These are phyloP conservation scores for Auxenochlorella pyrenoidosa DNA, from an alignment of 139 green algal genomes.

Conservation along the genomic window DNA sequence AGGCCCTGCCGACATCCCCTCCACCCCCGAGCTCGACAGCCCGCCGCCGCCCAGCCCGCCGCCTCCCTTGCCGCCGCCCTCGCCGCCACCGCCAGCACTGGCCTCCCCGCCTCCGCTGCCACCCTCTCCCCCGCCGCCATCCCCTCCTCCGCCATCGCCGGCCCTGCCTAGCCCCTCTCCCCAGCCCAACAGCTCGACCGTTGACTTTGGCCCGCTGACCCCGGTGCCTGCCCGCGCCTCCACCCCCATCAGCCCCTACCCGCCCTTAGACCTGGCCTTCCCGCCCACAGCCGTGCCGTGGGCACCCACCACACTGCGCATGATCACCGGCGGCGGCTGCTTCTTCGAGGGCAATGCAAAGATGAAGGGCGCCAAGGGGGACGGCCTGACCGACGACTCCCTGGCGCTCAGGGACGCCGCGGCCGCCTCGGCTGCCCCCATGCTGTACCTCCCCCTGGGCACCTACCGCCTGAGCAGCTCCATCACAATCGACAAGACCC, in stretches of 20 bases:
- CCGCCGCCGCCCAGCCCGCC: not conserved
- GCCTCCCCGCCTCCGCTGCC: not conserved
- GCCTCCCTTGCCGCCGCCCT: not conserved
- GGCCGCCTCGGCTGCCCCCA: too few relatives aligned
- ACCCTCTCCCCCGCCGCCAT: not conserved
- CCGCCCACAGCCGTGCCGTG: not conserved
- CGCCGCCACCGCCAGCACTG: not conserved
- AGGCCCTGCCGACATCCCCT: not conserved
- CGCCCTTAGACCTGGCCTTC: not conserved
- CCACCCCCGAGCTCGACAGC: not conserved
- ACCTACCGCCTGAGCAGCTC: not conserved
- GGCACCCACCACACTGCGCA: not conserved
- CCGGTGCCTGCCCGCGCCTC: not conserved
- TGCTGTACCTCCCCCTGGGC: slow-evolving; percentile 5
- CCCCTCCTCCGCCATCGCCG: not conserved
- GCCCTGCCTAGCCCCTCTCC: not conserved
- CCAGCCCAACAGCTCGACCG: not conserved
- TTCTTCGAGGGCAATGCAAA: not conserved
- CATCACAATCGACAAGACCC: slow-evolving; percentile 6
- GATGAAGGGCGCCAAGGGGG: not conserved
- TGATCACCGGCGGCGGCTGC: not conserved
- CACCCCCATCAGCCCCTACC: slow-evolving; percentile 3
- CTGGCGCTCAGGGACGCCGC: not conserved
- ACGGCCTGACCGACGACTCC: not conserved
- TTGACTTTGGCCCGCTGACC: not conserved